Conservation (phyloP, 305 asterid species). For the Fraxinus baroniana region DNA sequence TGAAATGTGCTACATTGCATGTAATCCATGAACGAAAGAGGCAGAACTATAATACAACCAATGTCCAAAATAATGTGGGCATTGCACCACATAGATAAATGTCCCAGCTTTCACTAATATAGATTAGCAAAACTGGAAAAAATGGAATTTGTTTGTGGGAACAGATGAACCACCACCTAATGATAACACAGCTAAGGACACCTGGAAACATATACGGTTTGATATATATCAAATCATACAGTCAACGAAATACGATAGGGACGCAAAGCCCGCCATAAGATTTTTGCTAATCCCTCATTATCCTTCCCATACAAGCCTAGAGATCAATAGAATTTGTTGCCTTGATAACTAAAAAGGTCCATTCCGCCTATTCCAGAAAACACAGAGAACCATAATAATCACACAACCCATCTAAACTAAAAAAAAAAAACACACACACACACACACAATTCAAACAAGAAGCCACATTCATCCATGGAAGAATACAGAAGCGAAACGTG, state of each 20-base stretch:
- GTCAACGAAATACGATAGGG: neutral
- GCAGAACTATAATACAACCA: neutral
- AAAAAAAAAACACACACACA: neutral
- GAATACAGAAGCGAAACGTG: neutral
- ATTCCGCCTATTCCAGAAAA: slow-evolving; percentile 7
- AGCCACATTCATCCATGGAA: neutral
- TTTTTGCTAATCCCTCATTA: neutral
- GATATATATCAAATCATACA: slow-evolving; percentile 1
- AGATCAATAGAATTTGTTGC: neutral
- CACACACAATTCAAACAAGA: neutral
- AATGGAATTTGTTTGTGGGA: neutral
- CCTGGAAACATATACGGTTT: neutral
- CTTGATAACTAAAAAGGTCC: neutral
- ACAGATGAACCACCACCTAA: neutral
- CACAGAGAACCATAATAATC: neutral
- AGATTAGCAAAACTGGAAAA: neutral
- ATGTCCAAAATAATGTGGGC: neutral
- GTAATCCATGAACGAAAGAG: neutral
- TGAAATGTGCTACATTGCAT: neutral
- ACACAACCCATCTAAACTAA: slow-evolving; percentile 5
- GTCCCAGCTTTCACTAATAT: neutral
- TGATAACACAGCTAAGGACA: neutral
- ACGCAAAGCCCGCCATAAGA: neutral
- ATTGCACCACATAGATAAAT: neutral
- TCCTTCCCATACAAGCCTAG: neutral